phyloP scores from a whole-genome alignment of 73 alveolate genomes.

The Symbiodinium natans region DNA sequence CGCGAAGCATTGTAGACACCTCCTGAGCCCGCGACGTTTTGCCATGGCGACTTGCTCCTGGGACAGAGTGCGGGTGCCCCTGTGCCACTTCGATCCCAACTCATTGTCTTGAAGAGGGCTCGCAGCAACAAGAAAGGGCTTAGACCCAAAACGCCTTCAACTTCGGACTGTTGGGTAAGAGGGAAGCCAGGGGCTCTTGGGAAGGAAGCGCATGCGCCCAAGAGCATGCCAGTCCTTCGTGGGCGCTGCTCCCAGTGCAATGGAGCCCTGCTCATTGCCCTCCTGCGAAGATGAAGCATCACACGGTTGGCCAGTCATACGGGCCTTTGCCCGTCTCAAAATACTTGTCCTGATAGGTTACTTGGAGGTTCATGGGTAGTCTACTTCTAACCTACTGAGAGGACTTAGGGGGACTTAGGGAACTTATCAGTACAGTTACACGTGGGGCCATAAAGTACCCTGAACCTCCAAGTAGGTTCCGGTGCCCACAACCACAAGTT shows the following conservation, averaged over 20 bases:
- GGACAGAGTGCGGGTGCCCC: background rate
- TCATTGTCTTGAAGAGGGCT: no score
- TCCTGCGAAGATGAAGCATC: background rate
- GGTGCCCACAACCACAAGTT: no score
- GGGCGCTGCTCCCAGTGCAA: constrained; percentile 80
- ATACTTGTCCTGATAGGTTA: background rate
- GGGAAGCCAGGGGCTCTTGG: no score
- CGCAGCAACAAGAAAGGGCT: no score
- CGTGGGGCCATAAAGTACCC: no score
- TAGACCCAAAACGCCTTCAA: no score
- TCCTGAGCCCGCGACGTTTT: constrained; percentile 16
- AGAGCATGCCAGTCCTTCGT: constrained; percentile 9
- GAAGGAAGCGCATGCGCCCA: no score
- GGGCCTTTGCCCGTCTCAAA: background rate
- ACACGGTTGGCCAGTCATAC: no score
- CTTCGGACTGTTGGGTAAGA: background rate
- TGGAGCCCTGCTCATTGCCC: constrained; percentile 79
- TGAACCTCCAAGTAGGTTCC: no score
- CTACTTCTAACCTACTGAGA: background rate
- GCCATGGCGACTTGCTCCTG: constrained; percentile 65
- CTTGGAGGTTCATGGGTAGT: background rate
- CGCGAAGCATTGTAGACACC: no score
- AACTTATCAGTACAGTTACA: no score
- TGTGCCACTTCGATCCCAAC: background rate
- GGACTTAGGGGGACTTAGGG: no score